Percentiles rank a stretch among this genome's conserved stretches.
Conservation (phyloP, 345 rosid genomes). For the Syzygium grande region DNA sequence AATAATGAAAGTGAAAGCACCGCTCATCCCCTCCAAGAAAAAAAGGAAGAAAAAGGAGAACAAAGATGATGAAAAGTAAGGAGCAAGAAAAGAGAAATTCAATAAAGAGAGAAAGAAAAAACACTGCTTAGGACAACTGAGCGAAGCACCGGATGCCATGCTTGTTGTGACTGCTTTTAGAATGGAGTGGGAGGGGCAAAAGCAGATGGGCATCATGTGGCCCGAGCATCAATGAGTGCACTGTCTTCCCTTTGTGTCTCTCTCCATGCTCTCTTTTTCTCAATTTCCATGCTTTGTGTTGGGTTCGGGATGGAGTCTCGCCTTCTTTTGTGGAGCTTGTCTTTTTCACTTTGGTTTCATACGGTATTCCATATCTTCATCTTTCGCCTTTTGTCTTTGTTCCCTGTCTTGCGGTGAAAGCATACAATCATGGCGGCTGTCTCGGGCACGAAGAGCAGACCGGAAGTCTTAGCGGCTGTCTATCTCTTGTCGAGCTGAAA, state of each 20-base stretch:
- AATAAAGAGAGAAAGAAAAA: background rate
- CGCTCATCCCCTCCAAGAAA: background rate
- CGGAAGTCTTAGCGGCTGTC: background rate
- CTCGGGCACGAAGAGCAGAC: background rate
- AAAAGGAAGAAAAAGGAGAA: background rate
- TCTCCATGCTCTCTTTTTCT: background rate
- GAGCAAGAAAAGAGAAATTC: background rate
- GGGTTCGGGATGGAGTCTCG: background rate
- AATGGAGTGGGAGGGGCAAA: slow-evolving; percentile 7
- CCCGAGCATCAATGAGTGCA: slow-evolving; percentile 14
- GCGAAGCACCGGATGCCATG: background rate
- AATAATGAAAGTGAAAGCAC: background rate
- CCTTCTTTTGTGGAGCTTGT: background rate
- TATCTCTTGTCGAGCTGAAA: no score
- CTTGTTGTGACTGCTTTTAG: slow-evolving; percentile 11
- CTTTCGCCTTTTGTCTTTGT: background rate
- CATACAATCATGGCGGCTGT: background rate
- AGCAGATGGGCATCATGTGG: slow-evolving; percentile 21
- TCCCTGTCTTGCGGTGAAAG: background rate
- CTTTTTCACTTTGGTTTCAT: slow-evolving; percentile 2
- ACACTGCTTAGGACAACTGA: background rate
- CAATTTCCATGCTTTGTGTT: background rate
- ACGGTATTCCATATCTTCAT: background rate
- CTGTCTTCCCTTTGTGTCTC: background rate
- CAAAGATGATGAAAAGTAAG: background rate